phyloP scores from a whole-genome alignment of 2,329 filamentous ascomycete species.

The Calonectria fujianensis region DNA sequence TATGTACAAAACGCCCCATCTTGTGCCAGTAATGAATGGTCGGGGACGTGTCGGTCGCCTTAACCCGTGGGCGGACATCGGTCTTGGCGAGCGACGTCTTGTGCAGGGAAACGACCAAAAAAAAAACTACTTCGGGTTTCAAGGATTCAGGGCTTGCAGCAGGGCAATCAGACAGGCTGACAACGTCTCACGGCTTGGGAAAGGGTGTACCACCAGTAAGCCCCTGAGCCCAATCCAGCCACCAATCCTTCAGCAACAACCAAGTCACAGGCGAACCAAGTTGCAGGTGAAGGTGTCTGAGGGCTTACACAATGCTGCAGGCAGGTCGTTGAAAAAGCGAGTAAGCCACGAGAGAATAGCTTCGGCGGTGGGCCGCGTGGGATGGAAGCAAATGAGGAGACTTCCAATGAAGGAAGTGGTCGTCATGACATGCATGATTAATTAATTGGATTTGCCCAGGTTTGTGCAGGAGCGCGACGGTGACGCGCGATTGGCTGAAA shows the following conservation, averaged over 20 bases:
- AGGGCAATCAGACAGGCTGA: constrained; percentile 46
- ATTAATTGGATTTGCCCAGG: constrained; percentile 50
- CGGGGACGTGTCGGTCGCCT: constrained; percentile 8
- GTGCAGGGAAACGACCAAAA: constrained; percentile 6
- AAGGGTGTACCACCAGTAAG: constrained; percentile 45
- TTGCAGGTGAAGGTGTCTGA: constrained; percentile 34
- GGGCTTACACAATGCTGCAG: constrained; percentile 37
- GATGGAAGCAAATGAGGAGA: constrained; percentile 33
- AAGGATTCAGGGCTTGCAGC: constrained; percentile 44
- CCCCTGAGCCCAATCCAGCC: constrained; percentile 50
- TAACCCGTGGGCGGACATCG: constrained; percentile 16
- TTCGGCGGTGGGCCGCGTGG: constrained; percentile 21
- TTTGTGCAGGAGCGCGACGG: constrained; percentile 40
- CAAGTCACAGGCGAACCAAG: constrained; percentile 26
- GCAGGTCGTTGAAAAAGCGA: constrained; percentile 25
- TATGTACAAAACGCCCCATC: constrained; percentile 24
- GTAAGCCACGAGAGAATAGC: constrained; percentile 26
- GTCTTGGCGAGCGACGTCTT: constrained; percentile 33
- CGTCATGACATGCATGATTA: constrained; percentile 55
- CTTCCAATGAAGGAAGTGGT: constrained; percentile 41
- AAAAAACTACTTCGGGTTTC: constrained; percentile 25
- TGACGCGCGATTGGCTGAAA: constrained; percentile 47
- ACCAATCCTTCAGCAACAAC: constrained; percentile 40
- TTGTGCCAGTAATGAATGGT: constrained; percentile 39
- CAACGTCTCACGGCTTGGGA: constrained; percentile 50